A percentile compares a stretch with the other conserved stretches of the same genome.
Evolutionary conservation across 352 stramenopile species (phyloP).

Genomic region (Pythium sukuiense): DNA sequence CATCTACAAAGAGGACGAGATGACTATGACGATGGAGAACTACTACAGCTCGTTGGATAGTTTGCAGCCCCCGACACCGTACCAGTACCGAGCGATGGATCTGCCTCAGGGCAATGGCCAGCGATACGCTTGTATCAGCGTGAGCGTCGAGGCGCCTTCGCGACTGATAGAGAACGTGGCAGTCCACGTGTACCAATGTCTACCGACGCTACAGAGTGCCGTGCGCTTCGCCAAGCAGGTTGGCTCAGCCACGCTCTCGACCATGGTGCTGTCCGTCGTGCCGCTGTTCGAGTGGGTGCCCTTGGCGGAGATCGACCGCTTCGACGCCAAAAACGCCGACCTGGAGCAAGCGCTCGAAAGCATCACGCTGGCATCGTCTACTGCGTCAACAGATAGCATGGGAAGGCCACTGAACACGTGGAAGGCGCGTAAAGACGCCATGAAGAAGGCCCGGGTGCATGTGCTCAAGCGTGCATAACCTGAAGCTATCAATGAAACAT

Average conservation of each 20-base stretch:
- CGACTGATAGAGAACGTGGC: slow-evolving; percentile 50
- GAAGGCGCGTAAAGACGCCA: slow-evolving; percentile 67
- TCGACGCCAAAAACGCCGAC: slow-evolving; percentile 58
- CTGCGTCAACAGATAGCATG: slow-evolving; percentile 8
- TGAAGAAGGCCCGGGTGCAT: slow-evolving; percentile 46
- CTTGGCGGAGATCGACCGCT: slow-evolving; percentile 66
- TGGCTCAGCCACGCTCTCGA: slow-evolving; percentile 40
- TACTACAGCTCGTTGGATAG: slow-evolving; percentile 28
- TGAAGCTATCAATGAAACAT: slow-evolving; percentile 13
- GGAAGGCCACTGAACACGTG: slow-evolving; percentile 47
- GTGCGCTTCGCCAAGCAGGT: slow-evolving; percentile 72
- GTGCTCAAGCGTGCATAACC: slow-evolving; percentile 7
- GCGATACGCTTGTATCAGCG: slow-evolving; percentile 70
- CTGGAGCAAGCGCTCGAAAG: slow-evolving; percentile 68
- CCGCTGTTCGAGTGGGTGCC: slow-evolving; percentile 81
- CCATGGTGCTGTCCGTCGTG: slow-evolving; percentile 56
- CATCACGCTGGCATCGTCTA: slow-evolving; percentile 8
- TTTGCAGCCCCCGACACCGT: not conserved
- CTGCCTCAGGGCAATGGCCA: slow-evolving; percentile 59
- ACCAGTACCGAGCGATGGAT: slow-evolving; percentile 53
- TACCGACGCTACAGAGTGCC: slow-evolving; percentile 75
- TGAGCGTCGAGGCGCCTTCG: slow-evolving; percentile 34
- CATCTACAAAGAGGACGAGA: slow-evolving; percentile 83
- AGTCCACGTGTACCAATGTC: slow-evolving; percentile 81
- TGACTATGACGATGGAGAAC: slow-evolving; percentile 78